Percentiles rank a stretch among this genome's conserved stretches.
phyloP scores from a whole-genome alignment of 2,329 filamentous ascomycete genomes.

The Lachnellula hyalina region DNA sequence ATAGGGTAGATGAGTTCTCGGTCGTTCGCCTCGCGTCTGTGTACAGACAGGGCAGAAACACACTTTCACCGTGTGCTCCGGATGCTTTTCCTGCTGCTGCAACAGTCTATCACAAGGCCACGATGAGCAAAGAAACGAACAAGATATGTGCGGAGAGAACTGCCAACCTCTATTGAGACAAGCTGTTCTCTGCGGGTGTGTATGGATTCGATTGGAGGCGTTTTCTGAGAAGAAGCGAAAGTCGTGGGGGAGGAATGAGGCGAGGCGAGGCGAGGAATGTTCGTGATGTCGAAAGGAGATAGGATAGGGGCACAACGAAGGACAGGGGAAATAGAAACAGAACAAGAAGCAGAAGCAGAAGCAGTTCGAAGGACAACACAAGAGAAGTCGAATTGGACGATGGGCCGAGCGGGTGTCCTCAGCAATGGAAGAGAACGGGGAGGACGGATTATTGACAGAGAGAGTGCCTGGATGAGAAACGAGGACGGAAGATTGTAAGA shows the following conservation, averaged over 20 bases:
- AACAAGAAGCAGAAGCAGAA: slow-evolving; percentile 4
- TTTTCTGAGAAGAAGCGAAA: slow-evolving; percentile 20
- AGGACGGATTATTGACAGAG: neutral
- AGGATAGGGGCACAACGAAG: slow-evolving; percentile 14
- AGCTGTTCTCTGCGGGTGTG: slow-evolving; percentile 1
- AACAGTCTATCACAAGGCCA: slow-evolving; percentile 14
- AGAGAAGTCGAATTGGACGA: neutral
- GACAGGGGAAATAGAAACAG: slow-evolving; percentile 14
- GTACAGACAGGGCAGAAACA: slow-evolving; percentile 15
- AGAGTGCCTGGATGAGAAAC: neutral
- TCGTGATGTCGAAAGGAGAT: slow-evolving; percentile 4
- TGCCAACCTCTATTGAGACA: slow-evolving; percentile 9
- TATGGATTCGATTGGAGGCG: slow-evolving; percentile 7
- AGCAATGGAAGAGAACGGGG: neutral
- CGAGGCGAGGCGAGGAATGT: slow-evolving; percentile 16
- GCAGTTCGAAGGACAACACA: neutral
- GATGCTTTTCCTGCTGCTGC: slow-evolving; percentile 1
- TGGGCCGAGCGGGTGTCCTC: neutral
- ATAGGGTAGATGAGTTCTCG: slow-evolving; percentile 18
- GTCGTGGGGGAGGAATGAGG: slow-evolving; percentile 17
- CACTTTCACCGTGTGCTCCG: slow-evolving; percentile 29
- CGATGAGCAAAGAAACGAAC: slow-evolving; percentile 10
- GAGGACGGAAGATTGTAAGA: neutral
- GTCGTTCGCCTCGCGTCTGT: slow-evolving; percentile 12
- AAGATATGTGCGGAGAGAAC: slow-evolving; percentile 9